Conservation (phyloP, 2,329 filamentous ascomycete genomes). For the Periconia sp. region DNA sequence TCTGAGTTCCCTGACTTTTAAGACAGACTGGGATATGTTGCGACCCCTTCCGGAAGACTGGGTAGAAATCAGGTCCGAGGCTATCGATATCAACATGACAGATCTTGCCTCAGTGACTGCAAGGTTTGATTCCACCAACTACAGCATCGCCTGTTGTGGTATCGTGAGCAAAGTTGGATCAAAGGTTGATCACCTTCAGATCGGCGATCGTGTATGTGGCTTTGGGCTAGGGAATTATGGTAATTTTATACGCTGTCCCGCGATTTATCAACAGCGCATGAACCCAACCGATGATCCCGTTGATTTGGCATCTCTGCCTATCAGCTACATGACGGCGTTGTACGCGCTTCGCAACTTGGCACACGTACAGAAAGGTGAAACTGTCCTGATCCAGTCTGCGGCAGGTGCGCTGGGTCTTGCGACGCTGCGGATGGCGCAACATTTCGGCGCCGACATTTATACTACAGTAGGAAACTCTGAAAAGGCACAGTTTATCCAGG, state of each 20-base stretch:
- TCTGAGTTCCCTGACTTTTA: constrained; percentile 22
- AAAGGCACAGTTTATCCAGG: constrained; percentile 16
- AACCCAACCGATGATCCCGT: not conserved
- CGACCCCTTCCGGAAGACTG: constrained; percentile 15
- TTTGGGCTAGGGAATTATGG: constrained; percentile 11
- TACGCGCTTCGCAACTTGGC: constrained; percentile 21
- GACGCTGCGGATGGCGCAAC: constrained; percentile 14
- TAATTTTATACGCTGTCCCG: not conserved
- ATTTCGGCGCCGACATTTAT: constrained; percentile 23
- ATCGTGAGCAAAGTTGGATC: constrained; percentile 10
- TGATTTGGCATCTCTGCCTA: constrained; percentile 22
- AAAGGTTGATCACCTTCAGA: not conserved
- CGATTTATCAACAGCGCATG: not conserved
- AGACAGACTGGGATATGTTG: constrained; percentile 6
- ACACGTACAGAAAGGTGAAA: constrained; percentile 11
- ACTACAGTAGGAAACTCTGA: constrained; percentile 17
- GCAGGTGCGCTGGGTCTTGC: constrained; percentile 22
- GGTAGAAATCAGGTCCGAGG: constrained; percentile 17
- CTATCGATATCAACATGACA: constrained; percentile 24
- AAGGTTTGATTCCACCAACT: constrained; percentile 13
- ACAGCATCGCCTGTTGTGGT: constrained; percentile 17
- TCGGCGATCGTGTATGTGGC: constrained; percentile 16
- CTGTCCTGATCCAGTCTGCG: constrained; percentile 17
- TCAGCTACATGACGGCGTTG: constrained; percentile 21
- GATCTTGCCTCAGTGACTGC: constrained; percentile 18